phyloP scores from a whole-genome alignment of 2,329 filamentous ascomycete species.

The Fonsecaea pugnacius region DNA sequence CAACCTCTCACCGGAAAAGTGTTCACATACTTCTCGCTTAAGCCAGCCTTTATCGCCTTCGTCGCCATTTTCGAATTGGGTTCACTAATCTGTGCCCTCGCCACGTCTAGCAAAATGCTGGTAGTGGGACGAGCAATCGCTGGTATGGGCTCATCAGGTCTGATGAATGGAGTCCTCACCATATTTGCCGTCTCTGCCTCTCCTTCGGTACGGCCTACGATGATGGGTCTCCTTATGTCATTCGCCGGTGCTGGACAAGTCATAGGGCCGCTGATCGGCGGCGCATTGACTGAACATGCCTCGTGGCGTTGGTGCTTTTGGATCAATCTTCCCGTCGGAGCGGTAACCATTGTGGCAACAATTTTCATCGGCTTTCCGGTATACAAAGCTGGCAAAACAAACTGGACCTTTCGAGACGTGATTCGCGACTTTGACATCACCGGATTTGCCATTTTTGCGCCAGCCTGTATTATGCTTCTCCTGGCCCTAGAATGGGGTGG shows the following conservation, averaged over 20 bases:
- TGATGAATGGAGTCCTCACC: conserved; percentile 51
- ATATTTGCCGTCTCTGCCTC: conserved; percentile 42
- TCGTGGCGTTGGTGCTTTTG: conserved; percentile 48
- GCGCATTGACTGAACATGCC: conserved; percentile 44
- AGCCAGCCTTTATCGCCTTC: conserved; percentile 39
- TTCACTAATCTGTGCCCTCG: conserved; percentile 41
- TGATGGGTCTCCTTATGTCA: conserved; percentile 41
- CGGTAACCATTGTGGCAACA: conserved; percentile 45
- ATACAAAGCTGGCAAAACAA: conserved; percentile 31
- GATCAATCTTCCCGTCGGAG: conserved; percentile 50
- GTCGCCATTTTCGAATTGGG: conserved; percentile 43
- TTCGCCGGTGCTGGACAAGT: conserved; percentile 47
- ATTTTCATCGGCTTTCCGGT: conserved; percentile 41
- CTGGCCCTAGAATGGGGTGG: conserved; percentile 40
- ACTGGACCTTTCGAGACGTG: conserved; percentile 25
- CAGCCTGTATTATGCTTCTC: conserved; percentile 37
- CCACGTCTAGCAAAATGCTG: conserved; percentile 39
- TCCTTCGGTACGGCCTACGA: conserved; percentile 42
- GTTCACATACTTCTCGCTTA: conserved; percentile 52
- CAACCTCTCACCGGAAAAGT: conserved; percentile 53
- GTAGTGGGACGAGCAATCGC: conserved; percentile 44
- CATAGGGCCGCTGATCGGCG: conserved; percentile 50
- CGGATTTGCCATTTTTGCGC: conserved; percentile 37
- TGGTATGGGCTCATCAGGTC: conserved; percentile 43
- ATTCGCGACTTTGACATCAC: conserved; percentile 36